Base-by-base conservation (phyloP, 2,329 filamentous ascomycete genomes). In the Trichoderma atroviride region DNA sequence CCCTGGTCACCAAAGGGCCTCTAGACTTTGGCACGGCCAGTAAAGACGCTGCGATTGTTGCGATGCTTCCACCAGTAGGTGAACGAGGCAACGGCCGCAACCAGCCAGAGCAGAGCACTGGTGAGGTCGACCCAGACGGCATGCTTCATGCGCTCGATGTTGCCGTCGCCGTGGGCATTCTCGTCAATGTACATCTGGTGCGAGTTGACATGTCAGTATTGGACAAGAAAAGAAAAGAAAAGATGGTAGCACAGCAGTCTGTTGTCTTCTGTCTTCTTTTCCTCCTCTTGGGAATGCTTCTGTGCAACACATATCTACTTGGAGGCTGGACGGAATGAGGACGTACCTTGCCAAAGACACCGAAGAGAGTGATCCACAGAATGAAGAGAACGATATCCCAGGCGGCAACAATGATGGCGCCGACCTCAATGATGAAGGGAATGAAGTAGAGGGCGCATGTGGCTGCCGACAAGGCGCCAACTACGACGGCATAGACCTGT, bases 71-170 rank as follows among this genome's bases (percentile, higher is more conserved):
- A 88, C 84, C 89, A 93, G 76, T 90, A 87, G 1, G 84, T 77
- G 16, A 82, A 82, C 16, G 86, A 83, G 33, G 85, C 87, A 14
- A 86, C 70, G 4, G 87, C 85, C 3, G 88, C 89, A 58, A 90
- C 79, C 61, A 93, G 81, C 94, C 94, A 97, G 62, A 97, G 83
- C 16, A 93, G 77, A 78, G 93, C 86, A 77, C 91, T 92, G 58
- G 87, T 83, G 62, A 97, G 79, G 78, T 95, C 91, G 57, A 97
- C 85, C 92, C 92, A 97, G 19, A 96, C 92, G 5, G 93, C 92
- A 76, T 90, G 89, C 82, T 94, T 93, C 93, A 97, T 97, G 69
- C 92, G 86, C 73, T 84, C 81, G 69, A 95, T 85, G 61, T 86
- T 89, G 52, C 75, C 74, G 76, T 92, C 85, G 16, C 89, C 89